Conservation (phyloP, 495 filamentous ascomycete genomes). For the Chaetomidium leptoderma region DNA sequence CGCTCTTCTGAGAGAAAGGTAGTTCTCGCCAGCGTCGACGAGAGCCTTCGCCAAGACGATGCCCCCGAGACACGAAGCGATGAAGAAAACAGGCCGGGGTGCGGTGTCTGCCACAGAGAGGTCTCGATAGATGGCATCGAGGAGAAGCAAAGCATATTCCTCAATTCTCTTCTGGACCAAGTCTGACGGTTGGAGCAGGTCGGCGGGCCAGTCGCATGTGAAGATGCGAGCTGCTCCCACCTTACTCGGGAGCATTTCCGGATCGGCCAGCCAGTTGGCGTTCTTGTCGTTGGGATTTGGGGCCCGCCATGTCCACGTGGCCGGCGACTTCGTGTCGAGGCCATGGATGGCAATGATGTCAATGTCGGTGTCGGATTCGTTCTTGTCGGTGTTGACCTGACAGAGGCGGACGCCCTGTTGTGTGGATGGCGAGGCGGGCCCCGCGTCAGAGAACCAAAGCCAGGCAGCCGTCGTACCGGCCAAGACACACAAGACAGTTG, state of each 20-base stretch:
- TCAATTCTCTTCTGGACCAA: constrained; percentile 21
- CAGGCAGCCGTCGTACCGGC: constrained; percentile 17
- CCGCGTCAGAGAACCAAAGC: constrained; percentile 16
- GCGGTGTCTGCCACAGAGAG: background rate
- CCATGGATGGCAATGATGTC: constrained; percentile 33
- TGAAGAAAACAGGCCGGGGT: constrained; percentile 34
- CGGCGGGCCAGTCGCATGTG: constrained; percentile 31
- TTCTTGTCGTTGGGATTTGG: background rate
- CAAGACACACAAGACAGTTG: constrained; percentile 17
- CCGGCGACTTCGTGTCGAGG: constrained; percentile 27
- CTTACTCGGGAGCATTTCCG: constrained; percentile 23
- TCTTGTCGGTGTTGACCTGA: constrained; percentile 21
- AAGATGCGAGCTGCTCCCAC: constrained; percentile 26
- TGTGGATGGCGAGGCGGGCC: background rate
- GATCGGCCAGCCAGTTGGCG: constrained; percentile 28
- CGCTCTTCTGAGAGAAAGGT: constrained; percentile 14
- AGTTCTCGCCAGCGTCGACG: constrained; percentile 16
- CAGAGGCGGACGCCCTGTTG: constrained; percentile 12
- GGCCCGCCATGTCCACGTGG: constrained; percentile 27
- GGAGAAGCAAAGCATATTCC: constrained; percentile 25
- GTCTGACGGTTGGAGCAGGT: constrained; percentile 23
- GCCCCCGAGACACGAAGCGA: constrained; percentile 37
- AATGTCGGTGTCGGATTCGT: constrained; percentile 20
- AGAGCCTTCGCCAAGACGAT: constrained; percentile 34
- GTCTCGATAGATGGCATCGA: constrained; percentile 19